phyloP scores from a whole-genome alignment of 2,329 filamentous ascomycete genomes.

The Calonectria naviculata region DNA sequence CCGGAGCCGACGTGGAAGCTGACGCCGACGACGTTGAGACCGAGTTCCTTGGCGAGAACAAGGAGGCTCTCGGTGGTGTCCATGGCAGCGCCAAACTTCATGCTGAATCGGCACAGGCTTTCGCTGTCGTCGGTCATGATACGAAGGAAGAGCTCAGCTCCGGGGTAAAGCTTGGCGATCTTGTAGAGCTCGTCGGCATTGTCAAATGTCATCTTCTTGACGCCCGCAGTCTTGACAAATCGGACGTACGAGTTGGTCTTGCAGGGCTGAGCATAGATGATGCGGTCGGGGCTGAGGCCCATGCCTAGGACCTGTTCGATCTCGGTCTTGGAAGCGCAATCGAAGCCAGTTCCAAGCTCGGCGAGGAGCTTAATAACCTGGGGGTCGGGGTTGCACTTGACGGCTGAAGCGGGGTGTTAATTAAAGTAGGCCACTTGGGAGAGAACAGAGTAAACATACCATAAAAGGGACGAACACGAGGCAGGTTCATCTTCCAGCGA shows the following conservation, averaged over 20 bases:
- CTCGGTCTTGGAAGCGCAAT: constrained; percentile 97
- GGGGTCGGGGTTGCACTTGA: constrained; percentile 98
- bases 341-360: constrained; percentile 91
- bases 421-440: neutral
- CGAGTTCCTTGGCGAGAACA: constrained; percentile 81
- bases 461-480: constrained; percentile 95
- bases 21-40: constrained; percentile 92
- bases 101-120: constrained; percentile 92
- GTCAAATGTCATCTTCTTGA: constrained; percentile 99
- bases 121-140: constrained; percentile 97
- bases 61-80: constrained; percentile 84
- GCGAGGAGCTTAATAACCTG: constrained; percentile 89
- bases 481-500: constrained; percentile 95
- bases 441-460: constrained; percentile 64
- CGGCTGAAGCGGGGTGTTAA: constrained; percentile 66
- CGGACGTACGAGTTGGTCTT: constrained; percentile 99
- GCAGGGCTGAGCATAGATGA: constrained; percentile 99
- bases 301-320: constrained; percentile 90
- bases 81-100: constrained; percentile 96
- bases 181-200: constrained; percentile 98
- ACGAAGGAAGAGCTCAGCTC: constrained; percentile 90
- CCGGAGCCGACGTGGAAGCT: constrained; percentile 99
- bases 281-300: constrained; percentile 86
- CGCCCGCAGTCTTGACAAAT: constrained; percentile 84
- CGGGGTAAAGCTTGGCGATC: constrained; percentile 91